Percentiles rank a stretch among this genome's conserved stretches.
phyloP scores from a whole-genome alignment of 139 green algal genomes.

The Chlorella vulgaris region DNA sequence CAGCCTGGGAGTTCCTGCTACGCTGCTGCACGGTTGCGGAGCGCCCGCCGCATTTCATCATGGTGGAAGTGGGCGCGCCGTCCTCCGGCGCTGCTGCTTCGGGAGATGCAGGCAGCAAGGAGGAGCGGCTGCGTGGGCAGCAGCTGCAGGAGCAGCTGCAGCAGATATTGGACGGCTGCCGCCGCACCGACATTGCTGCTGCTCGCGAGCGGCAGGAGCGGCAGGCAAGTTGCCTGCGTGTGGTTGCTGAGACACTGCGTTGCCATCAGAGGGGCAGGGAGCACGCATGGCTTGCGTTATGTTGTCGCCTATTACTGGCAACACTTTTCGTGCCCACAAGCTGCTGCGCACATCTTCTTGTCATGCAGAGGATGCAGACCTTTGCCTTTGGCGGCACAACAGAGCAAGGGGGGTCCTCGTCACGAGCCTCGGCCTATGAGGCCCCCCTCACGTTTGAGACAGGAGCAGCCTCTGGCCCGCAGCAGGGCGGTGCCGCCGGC shows the following conservation, averaged over 20 bases:
- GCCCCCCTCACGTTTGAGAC: not conserved
- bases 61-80: slow-evolving; percentile 50
- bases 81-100: not conserved
- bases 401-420: not conserved
- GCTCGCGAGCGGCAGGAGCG: slow-evolving; percentile 6
- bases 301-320: too few relatives aligned
- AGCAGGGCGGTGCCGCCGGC: not conserved
- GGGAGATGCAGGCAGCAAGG: too few relatives aligned
- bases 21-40: slow-evolving; percentile 43
- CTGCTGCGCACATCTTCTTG: too few relatives aligned
- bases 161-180: not conserved
- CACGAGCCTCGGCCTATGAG: not conserved
- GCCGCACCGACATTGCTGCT: slow-evolving; percentile 18
- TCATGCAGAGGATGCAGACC: not conserved
- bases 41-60: slow-evolving; percentile 52
- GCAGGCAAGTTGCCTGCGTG: not conserved
- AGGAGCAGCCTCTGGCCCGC: not conserved
- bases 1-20: slow-evolving; percentile 34
- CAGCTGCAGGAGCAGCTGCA: slow-evolving; percentile 21
- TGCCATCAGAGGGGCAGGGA: too few relatives aligned
- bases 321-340: too few relatives aligned
- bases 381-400: not conserved
- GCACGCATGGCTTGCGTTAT: too few relatives aligned
- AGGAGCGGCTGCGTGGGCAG: not conserved
- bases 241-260: too few relatives aligned